Evolutionary conservation across 805 yeast genomes (phyloP), one percentile per base, ranked within the genome.

Genomic region (Kodamaea hsintzibuensis): DNA sequence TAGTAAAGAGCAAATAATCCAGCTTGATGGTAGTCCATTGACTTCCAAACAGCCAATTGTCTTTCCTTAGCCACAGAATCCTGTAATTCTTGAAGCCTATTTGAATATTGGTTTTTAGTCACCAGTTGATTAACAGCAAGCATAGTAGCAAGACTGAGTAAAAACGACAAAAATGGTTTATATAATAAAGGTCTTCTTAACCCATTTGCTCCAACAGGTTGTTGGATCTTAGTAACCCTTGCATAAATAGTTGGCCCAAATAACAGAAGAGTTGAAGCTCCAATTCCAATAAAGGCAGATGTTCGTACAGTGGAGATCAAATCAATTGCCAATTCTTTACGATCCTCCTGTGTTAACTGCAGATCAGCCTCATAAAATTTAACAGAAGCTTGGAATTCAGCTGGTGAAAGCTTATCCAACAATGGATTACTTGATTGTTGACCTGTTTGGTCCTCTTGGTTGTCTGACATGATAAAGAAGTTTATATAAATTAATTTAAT

Each of bases 361-460:
- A 66, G 71, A 58, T 76, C 80, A 3, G 78, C 78, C 55, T 75
- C 74, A 57, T 73, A 75, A 55, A 76, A 76, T 17, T 63, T 55
- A 40, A 74, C 69, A 52, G 70, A 64, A n/a, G 75, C 73, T 30
- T 72, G 60, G 59, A 74, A 68, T 55, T 73, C 74, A n/a, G 62
- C 58, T 1, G 73, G 72, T 7, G 68, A 61, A 30, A 74, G 63
- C 50, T 60, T 63, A 25, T 65, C 59, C 33, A 60, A 52, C 37
- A 70, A 57, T 3, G 76, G 76, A 46, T 70, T 70, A 42, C 43
- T 38, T 13, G 40, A 7, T 5, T 7, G 30, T 42, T 42, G 35
- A 3, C 13, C 35, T 22, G 25, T 22, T 30, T 30, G 35, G 10
- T 30, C 35, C 13, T 30, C 35, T 30, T 8, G 35, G 10, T 30